Evolutionary conservation across 2,329 filamentous ascomycete genomes (phyloP).

Genomic region (Chaetomium sp.): DNA sequence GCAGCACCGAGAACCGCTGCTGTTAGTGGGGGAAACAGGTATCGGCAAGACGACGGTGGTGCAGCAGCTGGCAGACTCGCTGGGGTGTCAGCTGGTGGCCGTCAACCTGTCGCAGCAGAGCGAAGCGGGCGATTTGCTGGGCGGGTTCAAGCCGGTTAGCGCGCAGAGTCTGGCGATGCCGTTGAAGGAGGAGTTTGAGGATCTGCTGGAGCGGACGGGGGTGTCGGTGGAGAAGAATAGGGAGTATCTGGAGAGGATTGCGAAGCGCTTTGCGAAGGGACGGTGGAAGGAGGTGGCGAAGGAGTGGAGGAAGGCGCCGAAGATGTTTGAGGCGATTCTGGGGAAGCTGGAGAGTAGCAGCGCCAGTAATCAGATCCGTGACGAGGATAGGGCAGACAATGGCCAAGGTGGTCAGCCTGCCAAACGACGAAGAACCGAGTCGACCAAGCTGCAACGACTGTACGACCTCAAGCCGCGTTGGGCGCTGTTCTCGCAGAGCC

Average conservation of each 20-base stretch:
- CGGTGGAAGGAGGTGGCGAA: slow-evolving; percentile 85
- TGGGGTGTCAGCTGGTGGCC: slow-evolving; percentile 81
- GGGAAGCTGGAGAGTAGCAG: slow-evolving; percentile 45
- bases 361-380: slow-evolving; percentile 33
- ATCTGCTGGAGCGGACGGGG: slow-evolving; percentile 74
- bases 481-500: slow-evolving; percentile 68
- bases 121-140: slow-evolving; percentile 90
- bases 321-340: slow-evolving; percentile 73
- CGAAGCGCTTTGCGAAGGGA: slow-evolving; percentile 70
- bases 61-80: slow-evolving; percentile 77
- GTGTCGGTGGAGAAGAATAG: slow-evolving; percentile 86
- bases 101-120: slow-evolving; percentile 98
- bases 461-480: slow-evolving; percentile 59
- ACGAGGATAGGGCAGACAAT: slow-evolving; percentile 7
- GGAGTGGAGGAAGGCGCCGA: slow-evolving; percentile 81
- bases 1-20: slow-evolving; percentile 75
- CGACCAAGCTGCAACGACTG: slow-evolving; percentile 57
- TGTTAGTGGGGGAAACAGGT: slow-evolving; percentile 97
- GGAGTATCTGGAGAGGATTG: slow-evolving; percentile 73
- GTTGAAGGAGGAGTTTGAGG: slow-evolving; percentile 87
- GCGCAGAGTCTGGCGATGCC: slow-evolving; percentile 81
- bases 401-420: slow-evolving; percentile 45
- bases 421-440: slow-evolving; percentile 61
- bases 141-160: slow-evolving; percentile 94
- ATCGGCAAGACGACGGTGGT: slow-evolving; percentile 97